phyloP scores from a whole-genome alignment of 805 yeast species.

The Saccharomyces mikatae region DNA sequence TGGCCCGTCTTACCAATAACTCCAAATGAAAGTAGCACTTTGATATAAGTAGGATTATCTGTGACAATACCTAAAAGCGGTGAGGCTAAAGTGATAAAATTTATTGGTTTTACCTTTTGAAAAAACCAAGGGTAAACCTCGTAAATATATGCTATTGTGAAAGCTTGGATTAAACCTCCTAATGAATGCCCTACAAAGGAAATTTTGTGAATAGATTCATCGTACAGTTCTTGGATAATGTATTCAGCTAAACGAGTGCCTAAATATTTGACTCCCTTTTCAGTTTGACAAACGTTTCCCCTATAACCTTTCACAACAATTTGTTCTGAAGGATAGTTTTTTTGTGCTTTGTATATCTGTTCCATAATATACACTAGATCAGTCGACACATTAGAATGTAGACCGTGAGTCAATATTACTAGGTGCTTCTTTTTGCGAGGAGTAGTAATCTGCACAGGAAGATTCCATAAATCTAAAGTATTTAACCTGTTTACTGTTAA shows the following conservation, averaged over 20 bases:
- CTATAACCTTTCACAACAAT: conserved; percentile 61
- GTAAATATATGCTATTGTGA: conserved; percentile 65
- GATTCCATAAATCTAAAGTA: conserved; percentile 65
- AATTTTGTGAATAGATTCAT: conserved; percentile 41
- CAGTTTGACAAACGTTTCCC: conserved; percentile 71
- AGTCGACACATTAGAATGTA: conserved; percentile 68
- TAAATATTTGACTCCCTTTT: conserved; percentile 64
- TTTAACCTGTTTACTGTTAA: conserved; percentile 44
- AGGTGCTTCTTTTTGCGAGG: conserved; percentile 46
- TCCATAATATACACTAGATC: conserved; percentile 72
- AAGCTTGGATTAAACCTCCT: conserved; percentile 73
- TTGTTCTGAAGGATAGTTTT: conserved; percentile 33
- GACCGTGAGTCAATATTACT: conserved; percentile 67
- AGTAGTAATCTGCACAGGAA: conserved; percentile 34
- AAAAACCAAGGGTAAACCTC: conserved; percentile 66
- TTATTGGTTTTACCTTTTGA: conserved; percentile 48
- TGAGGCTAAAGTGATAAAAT: conserved; percentile 65
- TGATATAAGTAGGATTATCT: conserved; percentile 70
- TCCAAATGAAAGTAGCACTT: conserved; percentile 61
- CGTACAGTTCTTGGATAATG: conserved; percentile 41
- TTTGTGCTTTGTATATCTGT: conserved; percentile 42
- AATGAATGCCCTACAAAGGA: conserved; percentile 75
- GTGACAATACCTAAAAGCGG: conserved; percentile 71
- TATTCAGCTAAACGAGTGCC: conserved; percentile 68
- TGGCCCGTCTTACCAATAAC: conserved; percentile 76